phyloP scores from a whole-genome alignment of 2,329 filamentous ascomycete genomes.

The Xylaria hypoxylon region DNA sequence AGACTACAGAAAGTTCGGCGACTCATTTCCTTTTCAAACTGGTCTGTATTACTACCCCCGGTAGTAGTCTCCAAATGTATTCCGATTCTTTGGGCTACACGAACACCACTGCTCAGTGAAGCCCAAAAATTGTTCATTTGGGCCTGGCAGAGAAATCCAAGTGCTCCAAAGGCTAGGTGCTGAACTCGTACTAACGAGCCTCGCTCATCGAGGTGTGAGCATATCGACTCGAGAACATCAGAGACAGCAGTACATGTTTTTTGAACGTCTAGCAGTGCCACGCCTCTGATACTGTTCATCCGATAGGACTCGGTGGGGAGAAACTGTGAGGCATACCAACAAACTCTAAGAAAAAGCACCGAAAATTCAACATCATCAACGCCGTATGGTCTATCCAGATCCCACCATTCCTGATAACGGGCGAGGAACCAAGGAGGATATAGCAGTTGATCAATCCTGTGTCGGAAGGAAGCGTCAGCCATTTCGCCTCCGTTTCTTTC shows the following conservation, averaged over 20 bases:
- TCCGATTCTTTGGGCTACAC: constrained; percentile 31
- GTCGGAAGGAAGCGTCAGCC: background rate
- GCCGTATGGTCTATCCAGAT: background rate
- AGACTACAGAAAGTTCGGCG: constrained; percentile 36
- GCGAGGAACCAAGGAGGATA: constrained; percentile 32
- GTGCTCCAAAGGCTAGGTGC: constrained; percentile 29
- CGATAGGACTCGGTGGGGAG: constrained; percentile 34
- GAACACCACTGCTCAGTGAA: constrained; percentile 13
- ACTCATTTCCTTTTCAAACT: constrained; percentile 37
- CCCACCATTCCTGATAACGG: constrained; percentile 37
- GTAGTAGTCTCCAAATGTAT: constrained; percentile 15
- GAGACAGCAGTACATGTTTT: constrained; percentile 24
- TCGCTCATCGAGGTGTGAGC: constrained; percentile 1
- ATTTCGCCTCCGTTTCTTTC: background rate
- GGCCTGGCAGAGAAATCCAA: constrained; percentile 23
- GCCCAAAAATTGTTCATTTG: constrained; percentile 30
- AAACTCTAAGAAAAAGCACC: constrained; percentile 33
- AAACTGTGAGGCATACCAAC: constrained; percentile 36
- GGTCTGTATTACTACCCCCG: background rate
- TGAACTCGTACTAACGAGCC: constrained; percentile 37
- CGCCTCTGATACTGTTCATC: constrained; percentile 28
- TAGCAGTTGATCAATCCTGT: constrained; percentile 33
- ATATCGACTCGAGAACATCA: constrained; percentile 9
- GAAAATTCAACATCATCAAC: constrained; percentile 37
- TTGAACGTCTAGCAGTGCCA: constrained; percentile 31